Base-by-base conservation (phyloP, 495 filamentous ascomycete species). In the Bryoglossum gracile region DNA sequence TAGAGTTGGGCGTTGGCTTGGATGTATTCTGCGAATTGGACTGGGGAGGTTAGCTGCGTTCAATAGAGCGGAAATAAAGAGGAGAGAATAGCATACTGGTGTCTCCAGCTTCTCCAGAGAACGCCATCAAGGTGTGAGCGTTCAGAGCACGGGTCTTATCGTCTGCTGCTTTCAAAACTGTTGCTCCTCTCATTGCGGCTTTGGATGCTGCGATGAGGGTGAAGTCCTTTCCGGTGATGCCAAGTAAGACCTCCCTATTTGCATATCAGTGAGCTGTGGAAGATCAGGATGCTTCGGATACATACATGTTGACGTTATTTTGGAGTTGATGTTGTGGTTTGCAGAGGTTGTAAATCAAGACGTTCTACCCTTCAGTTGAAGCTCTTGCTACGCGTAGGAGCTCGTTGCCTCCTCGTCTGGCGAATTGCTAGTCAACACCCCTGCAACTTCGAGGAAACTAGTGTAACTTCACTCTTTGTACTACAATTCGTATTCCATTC, bases 11-110 rank as follows among this genome's bases (percentile, higher is more conserved):
- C 83, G 64, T 99, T 97, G 55, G 92, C 94, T 80, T 96, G 89
- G 69, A 97, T 89, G 72, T 89, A 97, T 74, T 99, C 92, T 60
- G 92, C 88, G 66, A 99, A 99, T 81, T 99, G 92, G 41, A 97
- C 92, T 94, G 65, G 26, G 47, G 24, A 28, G 48, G 32, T 36
- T 17, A 45, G 18, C 22, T 26, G 11, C 8, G 23, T 17, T 13
- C 22, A 35, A 22, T 2, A 32, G 42, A 3, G 3, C 1, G 9
- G 35, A 28, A 17, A 26, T 23, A 5, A 24, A 33, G 13, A 43
- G 39, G 24, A 23, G 24, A 43, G 10, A 30, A 10, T 8, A 38
- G 43, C 68, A 53, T 75, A 95, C 91, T 81, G 56, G 94, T 97
- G 65, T 99, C 92, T 61, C 92, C 92, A 48, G 94, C 84, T 73